Evolutionary conservation across 2,329 filamentous ascomycete genomes (phyloP), one percentile per base, ranked within the genome.

Genomic region (Byssothecium circinans): DNA sequence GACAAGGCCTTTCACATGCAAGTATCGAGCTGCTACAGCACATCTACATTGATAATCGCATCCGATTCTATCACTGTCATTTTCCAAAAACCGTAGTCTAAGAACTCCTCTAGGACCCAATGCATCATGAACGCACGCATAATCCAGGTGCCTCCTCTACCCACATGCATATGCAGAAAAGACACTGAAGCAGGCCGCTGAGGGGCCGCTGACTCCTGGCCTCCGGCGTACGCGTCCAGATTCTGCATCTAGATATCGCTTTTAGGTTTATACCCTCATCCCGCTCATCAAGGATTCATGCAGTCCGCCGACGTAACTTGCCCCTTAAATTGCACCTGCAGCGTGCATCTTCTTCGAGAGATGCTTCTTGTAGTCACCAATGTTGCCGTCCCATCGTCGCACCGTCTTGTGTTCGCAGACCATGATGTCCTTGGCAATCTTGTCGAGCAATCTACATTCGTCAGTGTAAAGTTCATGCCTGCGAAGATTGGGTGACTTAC

Each of bases 391-490:
- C 94, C 94, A 99, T 65, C 84, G 77, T 64, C 82, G 85, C 63
- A 97, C 91, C 12, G 91, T 91, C 82, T 91, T 91, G 85, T 99
- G 91, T 79, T 99, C 94, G 76, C 95, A 99, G 47, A 99, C 94
- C 78, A 99, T 85, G 75, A 99, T 99, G 75, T 99, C 90, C 83
- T 99, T 99, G 64, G 94, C 94, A 73, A 99, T 97, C 82, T 96
- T 96, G 84, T 99, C 94, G 58, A 99, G 85, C 67, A 99, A 81
- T 81, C 92, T 95, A 62, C 27, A 40, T 47, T n/a, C 29, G 60
- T 78, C 64, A 77, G 74, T 52, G 52, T 35, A 41, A 38, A 15
- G 8, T 35, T 38, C 14, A 29, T 6, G 23, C 6, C 10, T 7
- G n/a, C 8, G 12, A n/a, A 38, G 20, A 3, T 17, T 20, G 29